Evolutionary conservation across 768 basidiomycete species (phyloP), one percentile per base, ranked within the genome.

Genomic region (Piloderma croceum): DNA sequence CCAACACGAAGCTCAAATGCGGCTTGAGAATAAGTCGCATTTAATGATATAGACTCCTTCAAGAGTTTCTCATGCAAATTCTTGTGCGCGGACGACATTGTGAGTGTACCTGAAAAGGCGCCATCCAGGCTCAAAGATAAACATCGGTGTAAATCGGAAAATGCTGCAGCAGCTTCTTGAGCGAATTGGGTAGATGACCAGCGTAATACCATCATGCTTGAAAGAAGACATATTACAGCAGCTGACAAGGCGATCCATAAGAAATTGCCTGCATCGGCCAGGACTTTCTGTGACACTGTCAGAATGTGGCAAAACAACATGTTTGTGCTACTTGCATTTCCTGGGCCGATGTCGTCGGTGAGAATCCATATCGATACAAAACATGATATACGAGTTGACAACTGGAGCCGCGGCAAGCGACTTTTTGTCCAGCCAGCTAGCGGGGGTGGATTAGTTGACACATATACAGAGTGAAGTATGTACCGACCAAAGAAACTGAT

Each of bases 331-430:
- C 9, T 52, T 63, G 36, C 48, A 71, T 69, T 13, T 56, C 48
- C 41, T 6, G 49, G 31, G 13, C 65, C 68, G 23, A 60, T 48
- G 36, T 70, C 50, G 7, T 47, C 53, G 3, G 72, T 72, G 17
- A 74, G 51, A 15, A 70, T 47, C 67, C 69, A 74, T 19, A 72
- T 61, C 2, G 69, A 65, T n/a, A 70, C 53, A 42, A 74, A 73
- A 43, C 68, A 69, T 7, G 66, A 63, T 35, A 74, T 71, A 15
- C 71, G 70, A 33, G 61, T 62, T 4, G 71, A 61, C 9, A 69
- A 44, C 21, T 64, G 65, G 15, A 75, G 52, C 13, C 71, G 63
- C 29, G 69, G 71, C 6, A 73, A 52, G 13, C 65, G 60, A 42
- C 73, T 74, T 47, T 71, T 71, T n/a, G 55, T 38, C 36, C 59